Conservation (phyloP, 352 stramenopile species). For the Pythium pyrilobum region DNA sequence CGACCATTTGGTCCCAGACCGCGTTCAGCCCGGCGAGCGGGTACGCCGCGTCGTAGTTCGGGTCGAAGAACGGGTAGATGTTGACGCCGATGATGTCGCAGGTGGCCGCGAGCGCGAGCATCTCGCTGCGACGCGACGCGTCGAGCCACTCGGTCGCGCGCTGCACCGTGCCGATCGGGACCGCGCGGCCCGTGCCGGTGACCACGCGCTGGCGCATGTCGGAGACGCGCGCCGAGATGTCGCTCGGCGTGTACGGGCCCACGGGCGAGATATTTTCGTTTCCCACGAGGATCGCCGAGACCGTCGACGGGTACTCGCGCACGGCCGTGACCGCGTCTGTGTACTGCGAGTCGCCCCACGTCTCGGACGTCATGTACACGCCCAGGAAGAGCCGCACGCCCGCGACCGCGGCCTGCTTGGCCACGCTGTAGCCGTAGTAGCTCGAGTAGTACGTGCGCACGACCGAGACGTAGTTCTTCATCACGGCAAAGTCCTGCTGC, state of each 20-base stretch:
- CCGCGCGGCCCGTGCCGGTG: conserved; percentile 22
- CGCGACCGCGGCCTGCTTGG: conserved; percentile 32
- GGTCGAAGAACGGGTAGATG: conserved; percentile 76
- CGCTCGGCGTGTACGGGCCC: conserved; percentile 30
- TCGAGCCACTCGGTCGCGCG: conserved; percentile 58
- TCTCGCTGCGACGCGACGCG: conserved; percentile 19
- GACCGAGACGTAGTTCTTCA: conserved; percentile 51
- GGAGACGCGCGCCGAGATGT: conserved; percentile 33
- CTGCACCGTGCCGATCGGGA: conserved; percentile 72
- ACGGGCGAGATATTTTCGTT: conserved; percentile 68
- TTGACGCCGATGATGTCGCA: conserved; percentile 80
- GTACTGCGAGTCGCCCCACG: conserved; percentile 52
- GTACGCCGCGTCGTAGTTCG: conserved; percentile 37
- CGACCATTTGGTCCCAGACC: conserved; percentile 51
- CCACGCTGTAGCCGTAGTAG: conserved; percentile 49
- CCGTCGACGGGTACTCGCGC: conserved; percentile 41
- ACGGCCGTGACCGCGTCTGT: conserved; percentile 38
- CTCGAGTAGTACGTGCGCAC: conserved; percentile 78
- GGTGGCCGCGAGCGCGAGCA: conserved; percentile 37
- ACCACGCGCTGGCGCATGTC: conserved; percentile 27
- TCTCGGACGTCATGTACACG: conserved; percentile 70
- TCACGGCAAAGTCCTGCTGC: conserved; percentile 59
- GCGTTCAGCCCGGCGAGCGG: conserved; percentile 48
- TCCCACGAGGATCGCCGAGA: conserved; percentile 57
- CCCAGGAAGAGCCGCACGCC: conserved; percentile 62